A percentile compares a stretch with the other conserved stretches of the same genome.
phyloP scores from a whole-genome alignment of 306 rosid genomes.

The Pterocarpus macrocarpus region DNA sequence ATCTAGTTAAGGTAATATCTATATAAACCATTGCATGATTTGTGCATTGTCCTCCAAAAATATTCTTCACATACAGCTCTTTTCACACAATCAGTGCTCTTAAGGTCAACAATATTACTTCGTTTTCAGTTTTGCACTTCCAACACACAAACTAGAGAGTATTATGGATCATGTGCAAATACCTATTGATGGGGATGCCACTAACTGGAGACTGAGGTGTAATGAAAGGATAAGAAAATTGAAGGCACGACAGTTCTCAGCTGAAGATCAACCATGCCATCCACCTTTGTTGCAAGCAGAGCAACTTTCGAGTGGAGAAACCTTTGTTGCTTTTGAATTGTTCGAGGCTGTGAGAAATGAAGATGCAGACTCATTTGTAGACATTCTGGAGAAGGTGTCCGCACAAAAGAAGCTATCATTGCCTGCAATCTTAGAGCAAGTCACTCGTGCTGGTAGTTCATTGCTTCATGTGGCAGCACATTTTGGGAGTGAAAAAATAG shows the following conservation, averaged over 20 bases:
- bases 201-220: background rate
- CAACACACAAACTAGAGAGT: no score
- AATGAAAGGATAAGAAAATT: background rate
- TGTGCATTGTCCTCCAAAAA: no score
- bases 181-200: no score
- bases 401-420: background rate
- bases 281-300: background rate
- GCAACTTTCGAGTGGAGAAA: background rate
- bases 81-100: no score
- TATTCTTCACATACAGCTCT: no score
- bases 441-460: conserved; percentile 22
- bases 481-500: background rate
- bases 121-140: no score
- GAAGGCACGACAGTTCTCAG: background rate
- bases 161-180: no score
- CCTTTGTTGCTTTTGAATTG: conserved; percentile 3
- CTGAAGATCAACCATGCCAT: background rate
- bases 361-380: background rate
- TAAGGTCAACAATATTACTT: no score
- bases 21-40: no score
- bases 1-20: no score
- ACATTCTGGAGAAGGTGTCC: background rate
- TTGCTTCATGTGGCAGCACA: conserved; percentile 46
- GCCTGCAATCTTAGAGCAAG: conserved; percentile 3
- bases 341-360: background rate